These are phyloP conservation scores for Pseudogymnoascus sp. DNA, from an alignment of 2,329 filamentous ascomycete species.

Conservation along the genomic window DNA sequence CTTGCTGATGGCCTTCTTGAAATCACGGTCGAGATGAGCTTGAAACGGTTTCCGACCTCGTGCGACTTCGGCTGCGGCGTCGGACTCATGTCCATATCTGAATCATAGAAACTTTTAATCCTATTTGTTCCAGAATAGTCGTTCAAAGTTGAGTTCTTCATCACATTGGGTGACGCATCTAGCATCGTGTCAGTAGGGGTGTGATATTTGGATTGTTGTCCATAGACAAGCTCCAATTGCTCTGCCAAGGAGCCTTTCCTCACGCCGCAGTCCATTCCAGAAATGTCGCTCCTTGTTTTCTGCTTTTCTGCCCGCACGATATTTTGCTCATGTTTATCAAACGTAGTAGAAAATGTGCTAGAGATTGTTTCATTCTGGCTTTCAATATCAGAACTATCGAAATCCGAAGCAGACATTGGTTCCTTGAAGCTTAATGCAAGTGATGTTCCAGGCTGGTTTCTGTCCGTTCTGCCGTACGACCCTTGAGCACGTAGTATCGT, in stretches of 20 bases:
- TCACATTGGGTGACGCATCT: neutral
- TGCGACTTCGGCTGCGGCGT: neutral
- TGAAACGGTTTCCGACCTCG: neutral
- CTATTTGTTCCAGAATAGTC: neutral
- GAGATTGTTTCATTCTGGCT: neutral
- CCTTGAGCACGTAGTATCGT: neutral
- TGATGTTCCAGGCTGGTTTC: neutral
- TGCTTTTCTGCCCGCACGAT: neutral
- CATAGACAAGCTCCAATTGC: neutral
- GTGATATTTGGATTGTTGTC: neutral
- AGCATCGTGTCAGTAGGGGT: neutral
- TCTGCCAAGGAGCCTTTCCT: neutral
- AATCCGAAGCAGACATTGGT: neutral
- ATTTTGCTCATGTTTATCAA: neutral
- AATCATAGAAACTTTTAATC: neutral
- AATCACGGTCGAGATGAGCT: neutral
- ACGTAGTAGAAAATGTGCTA: neutral
- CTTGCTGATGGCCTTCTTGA: neutral
- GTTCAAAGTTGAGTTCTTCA: neutral
- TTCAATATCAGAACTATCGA: neutral
- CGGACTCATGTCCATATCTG: neutral
- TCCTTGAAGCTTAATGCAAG: neutral
- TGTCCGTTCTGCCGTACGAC: neutral
- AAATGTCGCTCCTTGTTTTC: neutral
- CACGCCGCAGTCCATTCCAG: neutral